These are phyloP conservation scores for Gracilariopsis chorda DNA, from an alignment of 23 red algal species.

Conservation along the genomic window DNA sequence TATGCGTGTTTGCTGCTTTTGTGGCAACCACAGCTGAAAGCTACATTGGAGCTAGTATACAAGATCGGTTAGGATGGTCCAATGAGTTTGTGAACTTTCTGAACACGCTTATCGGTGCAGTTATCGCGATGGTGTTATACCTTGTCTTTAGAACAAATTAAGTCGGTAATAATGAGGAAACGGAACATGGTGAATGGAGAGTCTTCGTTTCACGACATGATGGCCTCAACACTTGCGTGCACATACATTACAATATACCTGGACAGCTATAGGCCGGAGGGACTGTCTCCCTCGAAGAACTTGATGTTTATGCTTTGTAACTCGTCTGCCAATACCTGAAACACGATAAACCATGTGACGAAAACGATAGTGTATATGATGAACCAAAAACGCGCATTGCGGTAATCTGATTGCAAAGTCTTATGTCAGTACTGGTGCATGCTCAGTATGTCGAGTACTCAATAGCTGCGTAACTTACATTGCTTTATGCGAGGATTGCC, in stretches of 20 bases:
- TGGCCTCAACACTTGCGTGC: no score
- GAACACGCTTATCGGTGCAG: slow-evolving; percentile 81
- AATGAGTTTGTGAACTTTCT: slow-evolving; percentile 95
- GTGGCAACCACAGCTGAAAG: slow-evolving; percentile 77
- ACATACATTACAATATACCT: not conserved
- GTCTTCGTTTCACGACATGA: no score
- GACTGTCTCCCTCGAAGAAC: slow-evolving; percentile 26
- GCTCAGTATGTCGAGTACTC: not conserved
- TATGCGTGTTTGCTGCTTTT: slow-evolving; percentile 57
- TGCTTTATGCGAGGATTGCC: slow-evolving; percentile 45
- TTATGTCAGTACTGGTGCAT: not conserved
- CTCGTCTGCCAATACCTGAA: slow-evolving; percentile 1
- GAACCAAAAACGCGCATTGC: slow-evolving; percentile 26
- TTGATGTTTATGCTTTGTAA: slow-evolving; percentile 31
- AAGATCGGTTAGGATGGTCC: slow-evolving; percentile 63
- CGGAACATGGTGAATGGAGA: no score
- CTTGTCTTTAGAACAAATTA: not conserved
- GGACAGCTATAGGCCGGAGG: slow-evolving; percentile 16
- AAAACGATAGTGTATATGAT: slow-evolving; percentile 45
- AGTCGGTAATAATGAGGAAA: no score
- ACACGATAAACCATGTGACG: slow-evolving; percentile 44
- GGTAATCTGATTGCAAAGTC: slow-evolving; percentile 12
- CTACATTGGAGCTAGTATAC: slow-evolving; percentile 75
- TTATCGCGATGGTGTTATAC: slow-evolving; percentile 45
- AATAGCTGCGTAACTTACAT: slow-evolving; percentile 12